Conservation (phyloP, 305 asterid genomes). For the Rubia balearica region DNA sequence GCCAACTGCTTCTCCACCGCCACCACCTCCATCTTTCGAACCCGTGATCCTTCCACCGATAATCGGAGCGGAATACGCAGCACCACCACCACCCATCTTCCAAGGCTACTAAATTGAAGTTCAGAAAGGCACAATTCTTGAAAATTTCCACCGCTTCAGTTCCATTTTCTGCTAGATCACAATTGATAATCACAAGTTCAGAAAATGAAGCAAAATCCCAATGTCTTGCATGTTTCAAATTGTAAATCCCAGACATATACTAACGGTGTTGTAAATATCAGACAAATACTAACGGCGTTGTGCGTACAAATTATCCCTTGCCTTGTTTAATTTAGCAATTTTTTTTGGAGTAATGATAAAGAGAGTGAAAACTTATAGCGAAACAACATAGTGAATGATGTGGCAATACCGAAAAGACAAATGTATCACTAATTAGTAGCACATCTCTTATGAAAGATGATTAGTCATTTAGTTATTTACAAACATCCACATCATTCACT, state of each 20-base stretch:
- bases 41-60: constrained; percentile 23
- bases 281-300: neutral
- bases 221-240: neutral
- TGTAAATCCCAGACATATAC: neutral
- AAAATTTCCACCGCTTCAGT: neutral
- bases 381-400: no score
- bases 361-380: no score
- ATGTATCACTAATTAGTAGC: no score
- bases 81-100: constrained; percentile 33
- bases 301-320: neutral
- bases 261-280: neutral
- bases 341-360: no score
- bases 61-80: constrained; percentile 23
- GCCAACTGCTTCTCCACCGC: neutral
- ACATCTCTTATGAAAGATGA: no score
- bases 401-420: no score
- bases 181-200: neutral
- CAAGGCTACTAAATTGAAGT: constrained; percentile 22
- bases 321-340: no score
- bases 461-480: no score
- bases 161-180: neutral
- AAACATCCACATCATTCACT: no score
- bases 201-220: constrained; percentile 3
- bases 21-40: neutral
- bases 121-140: neutral